phyloP scores from a whole-genome alignment of 495 filamentous ascomycete species.

The Xylaria scruposa region DNA sequence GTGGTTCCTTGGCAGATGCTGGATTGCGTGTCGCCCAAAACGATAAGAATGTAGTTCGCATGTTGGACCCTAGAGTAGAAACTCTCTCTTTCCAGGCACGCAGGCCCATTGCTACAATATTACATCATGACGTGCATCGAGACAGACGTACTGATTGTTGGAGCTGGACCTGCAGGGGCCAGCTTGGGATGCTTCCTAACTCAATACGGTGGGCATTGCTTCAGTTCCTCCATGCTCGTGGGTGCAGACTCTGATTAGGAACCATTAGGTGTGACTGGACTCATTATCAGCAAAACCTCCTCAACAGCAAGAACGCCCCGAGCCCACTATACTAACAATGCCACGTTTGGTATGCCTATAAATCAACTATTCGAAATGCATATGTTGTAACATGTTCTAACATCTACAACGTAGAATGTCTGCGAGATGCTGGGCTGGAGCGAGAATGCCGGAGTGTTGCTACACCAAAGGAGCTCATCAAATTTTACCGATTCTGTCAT shows the following conservation, averaged over 20 bases:
- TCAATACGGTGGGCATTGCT: constrained; percentile 47
- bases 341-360: constrained; percentile 13
- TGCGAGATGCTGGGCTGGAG: constrained; percentile 56
- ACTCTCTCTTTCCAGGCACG: not conserved
- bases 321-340: constrained; percentile 50
- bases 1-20: not conserved
- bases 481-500: constrained; percentile 27
- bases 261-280: constrained; percentile 43
- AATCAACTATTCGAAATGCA: not conserved
- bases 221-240: not conserved
- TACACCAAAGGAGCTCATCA: constrained; percentile 35
- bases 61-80: not conserved
- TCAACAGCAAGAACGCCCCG: constrained; percentile 58
- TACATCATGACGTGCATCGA: constrained; percentile 18
- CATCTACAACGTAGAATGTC: constrained; percentile 49
- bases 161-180: constrained; percentile 62
- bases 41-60: not conserved
- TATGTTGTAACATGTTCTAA: not conserved
- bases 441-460: constrained; percentile 42
- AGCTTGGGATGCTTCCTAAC: constrained; percentile 59
- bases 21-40: not conserved
- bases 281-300: constrained; percentile 52
- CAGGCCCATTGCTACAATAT: not conserved
- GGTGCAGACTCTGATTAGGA: not conserved
- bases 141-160: constrained; percentile 54